Evolutionary conservation across 345 rosid genomes (phyloP), one percentile per base, ranked within the genome.

Genomic region (Lenwebbia sp.): DNA sequence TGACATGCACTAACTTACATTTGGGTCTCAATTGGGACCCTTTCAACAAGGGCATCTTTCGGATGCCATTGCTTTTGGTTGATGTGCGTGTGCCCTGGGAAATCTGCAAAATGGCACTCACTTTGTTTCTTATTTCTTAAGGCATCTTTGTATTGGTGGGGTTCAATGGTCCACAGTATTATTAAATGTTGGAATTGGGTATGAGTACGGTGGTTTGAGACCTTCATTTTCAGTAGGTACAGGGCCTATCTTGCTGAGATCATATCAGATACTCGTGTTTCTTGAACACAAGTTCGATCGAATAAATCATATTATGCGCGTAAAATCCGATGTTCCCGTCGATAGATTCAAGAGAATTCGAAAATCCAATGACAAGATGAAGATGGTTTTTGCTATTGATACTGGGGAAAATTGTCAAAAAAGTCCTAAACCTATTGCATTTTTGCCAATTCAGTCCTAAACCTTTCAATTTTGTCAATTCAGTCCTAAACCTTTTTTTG

Each of bases 21-120:
- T 51, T 5, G 56, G 87, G 76, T 85, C 23, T 37, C 50, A 51
- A 51, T 85, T 58, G 89, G 88, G 82, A 88, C 91, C 81, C 88
- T 87, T 86, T 56, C 70, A 40, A 54, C 44, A 26, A 13, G 56
- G 55, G 83, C 83, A 49, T 82, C 55, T 13, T 82, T 52, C 4
- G 53, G 83, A 82, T 50, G 11, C 47, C 10, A 70, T 37, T 50
- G 23, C 84, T 82, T 47, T 82, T n/a, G 33, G 47, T 5, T 19
- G 13, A 33, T 70, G 26, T 70, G 26, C 81, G 81, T 70, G 81
- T 70, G 81, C 81, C 81, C 47, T 51, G 57, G 56, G 56, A 82
- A 82, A 82, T 23, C 54, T n/a, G 84, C 37, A 82, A 13, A 22
- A 22, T 83, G 84, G 44, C 87, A 37, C 12, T 55, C 37, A 4